Conservation (phyloP, 2,329 filamentous ascomycete genomes). For the Aspergillus sp. region DNA sequence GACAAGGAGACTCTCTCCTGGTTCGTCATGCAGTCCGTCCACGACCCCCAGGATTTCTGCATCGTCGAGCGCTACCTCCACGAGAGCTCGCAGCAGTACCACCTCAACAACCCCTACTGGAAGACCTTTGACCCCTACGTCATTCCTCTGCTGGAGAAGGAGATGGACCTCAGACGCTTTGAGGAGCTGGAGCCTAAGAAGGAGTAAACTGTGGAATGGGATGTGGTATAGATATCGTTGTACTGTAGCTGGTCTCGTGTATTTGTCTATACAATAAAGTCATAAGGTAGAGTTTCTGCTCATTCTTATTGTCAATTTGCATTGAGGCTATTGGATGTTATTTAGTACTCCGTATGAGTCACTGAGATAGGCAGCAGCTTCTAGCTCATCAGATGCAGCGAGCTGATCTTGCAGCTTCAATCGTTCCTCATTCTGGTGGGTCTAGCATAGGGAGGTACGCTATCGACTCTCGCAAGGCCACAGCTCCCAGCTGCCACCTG, state of each 20-base stretch:
- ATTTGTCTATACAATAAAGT: not conserved
- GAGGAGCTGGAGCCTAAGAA: constrained; percentile 56
- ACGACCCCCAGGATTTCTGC: constrained; percentile 65
- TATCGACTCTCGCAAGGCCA: too few species aligned
- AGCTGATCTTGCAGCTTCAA: too few species aligned
- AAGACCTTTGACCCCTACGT: constrained; percentile 73
- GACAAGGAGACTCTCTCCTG: constrained; percentile 67
- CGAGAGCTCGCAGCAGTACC: constrained; percentile 57
- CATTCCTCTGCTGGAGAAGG: constrained; percentile 60
- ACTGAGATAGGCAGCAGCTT: too few species aligned
- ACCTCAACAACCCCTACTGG: constrained; percentile 68
- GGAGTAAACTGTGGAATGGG: not conserved
- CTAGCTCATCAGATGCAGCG: too few species aligned
- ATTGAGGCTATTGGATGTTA: too few species aligned
- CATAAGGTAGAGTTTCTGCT: too few species aligned
- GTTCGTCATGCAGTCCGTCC: constrained; percentile 73
- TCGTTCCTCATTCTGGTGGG: too few species aligned
- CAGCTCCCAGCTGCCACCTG: too few species aligned
- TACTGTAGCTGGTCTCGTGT: not conserved
- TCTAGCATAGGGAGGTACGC: too few species aligned
- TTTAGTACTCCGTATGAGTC: too few species aligned
- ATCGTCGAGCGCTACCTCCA: constrained; percentile 70
- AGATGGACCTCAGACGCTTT: constrained; percentile 65
- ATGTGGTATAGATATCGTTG: not conserved
- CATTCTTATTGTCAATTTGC: too few species aligned